Conservation (phyloP, 2,329 filamentous ascomycete species). For the Triangularia setosa region DNA sequence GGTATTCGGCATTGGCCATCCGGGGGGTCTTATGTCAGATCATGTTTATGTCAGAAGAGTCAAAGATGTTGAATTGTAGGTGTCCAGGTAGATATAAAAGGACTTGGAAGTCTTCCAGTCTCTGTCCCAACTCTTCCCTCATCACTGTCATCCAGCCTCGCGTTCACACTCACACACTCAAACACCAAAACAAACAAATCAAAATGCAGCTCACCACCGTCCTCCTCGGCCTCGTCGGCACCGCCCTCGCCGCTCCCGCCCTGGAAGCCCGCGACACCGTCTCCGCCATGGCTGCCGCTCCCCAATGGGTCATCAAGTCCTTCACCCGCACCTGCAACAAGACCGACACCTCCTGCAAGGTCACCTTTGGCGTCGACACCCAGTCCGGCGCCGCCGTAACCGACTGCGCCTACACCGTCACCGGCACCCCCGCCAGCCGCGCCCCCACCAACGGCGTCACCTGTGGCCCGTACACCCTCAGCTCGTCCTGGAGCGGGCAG, state of each 20-base stretch:
- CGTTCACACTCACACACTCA: neutral
- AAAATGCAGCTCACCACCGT: slow-evolving; percentile 21
- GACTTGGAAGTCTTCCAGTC: neutral
- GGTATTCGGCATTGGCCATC: neutral
- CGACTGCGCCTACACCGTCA: slow-evolving; percentile 25
- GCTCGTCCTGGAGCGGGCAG: slow-evolving; percentile 35
- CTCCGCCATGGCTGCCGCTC: slow-evolving; percentile 19
- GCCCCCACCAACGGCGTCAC: slow-evolving; percentile 13
- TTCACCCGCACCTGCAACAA: slow-evolving; percentile 38
- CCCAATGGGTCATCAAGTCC: slow-evolving; percentile 37
- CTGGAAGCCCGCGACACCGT: slow-evolving; percentile 10
- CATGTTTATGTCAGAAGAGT: neutral
- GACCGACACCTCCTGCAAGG: slow-evolving; percentile 38
- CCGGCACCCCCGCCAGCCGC: slow-evolving; percentile 17
- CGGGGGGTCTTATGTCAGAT: neutral
- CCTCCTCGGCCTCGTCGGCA: slow-evolving; percentile 18
- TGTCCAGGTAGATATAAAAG: neutral
- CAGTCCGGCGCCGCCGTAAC: slow-evolving; percentile 20
- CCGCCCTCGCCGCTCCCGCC: slow-evolving; percentile 18
- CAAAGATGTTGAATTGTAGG: neutral
- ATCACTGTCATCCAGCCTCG: neutral
- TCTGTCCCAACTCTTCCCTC: neutral
- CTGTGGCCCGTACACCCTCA: slow-evolving; percentile 33
- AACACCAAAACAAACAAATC: neutral
- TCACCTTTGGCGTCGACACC: slow-evolving; percentile 41